A percentile compares a stretch with the other conserved stretches of the same genome.
phyloP scores from a whole-genome alignment of 2,329 filamentous ascomycete genomes.

The Curvularia hawaiiensis region DNA sequence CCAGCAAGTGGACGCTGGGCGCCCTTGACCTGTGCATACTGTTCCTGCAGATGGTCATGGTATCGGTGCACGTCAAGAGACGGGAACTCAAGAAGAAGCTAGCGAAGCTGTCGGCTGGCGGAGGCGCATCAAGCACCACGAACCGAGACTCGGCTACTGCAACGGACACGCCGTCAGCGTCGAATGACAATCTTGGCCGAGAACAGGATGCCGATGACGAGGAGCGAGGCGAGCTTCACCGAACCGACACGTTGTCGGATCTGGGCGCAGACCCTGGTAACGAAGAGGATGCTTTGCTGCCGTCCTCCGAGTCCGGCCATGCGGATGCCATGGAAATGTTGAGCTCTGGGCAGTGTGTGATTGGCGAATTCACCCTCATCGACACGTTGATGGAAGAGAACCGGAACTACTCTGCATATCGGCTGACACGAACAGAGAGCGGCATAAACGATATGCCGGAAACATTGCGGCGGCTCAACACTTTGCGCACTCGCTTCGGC shows the following conservation, averaged over 20 bases:
- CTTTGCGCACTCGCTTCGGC: slow-evolving; percentile 41
- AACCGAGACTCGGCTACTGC: slow-evolving; percentile 6
- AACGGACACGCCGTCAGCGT: slow-evolving; percentile 12
- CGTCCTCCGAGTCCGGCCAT: slow-evolving; percentile 31
- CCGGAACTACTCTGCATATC: slow-evolving; percentile 43
- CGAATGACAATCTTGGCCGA: slow-evolving; percentile 25
- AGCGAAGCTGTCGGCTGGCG: slow-evolving; percentile 31
- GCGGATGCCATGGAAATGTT: slow-evolving; percentile 51
- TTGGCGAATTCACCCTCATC: slow-evolving; percentile 51
- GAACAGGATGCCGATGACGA: slow-evolving; percentile 64
- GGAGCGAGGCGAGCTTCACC: slow-evolving; percentile 60
- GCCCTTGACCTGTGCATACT: slow-evolving; percentile 60
- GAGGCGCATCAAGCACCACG: slow-evolving; percentile 15
- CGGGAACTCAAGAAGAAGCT: slow-evolving; percentile 53
- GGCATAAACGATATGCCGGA: slow-evolving; percentile 38
- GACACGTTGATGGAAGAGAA: slow-evolving; percentile 52
- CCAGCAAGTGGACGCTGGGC: slow-evolving; percentile 58
- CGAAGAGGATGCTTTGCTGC: slow-evolving; percentile 37
- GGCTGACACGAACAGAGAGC: slow-evolving; percentile 34
- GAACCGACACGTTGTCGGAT: slow-evolving; percentile 44
- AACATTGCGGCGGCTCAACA: slow-evolving; percentile 41
- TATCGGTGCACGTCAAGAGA: slow-evolving; percentile 60
- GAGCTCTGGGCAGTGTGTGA: slow-evolving; percentile 53
- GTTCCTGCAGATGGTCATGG: slow-evolving; percentile 61
- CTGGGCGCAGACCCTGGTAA: slow-evolving; percentile 51